Evolutionary conservation across 2,329 filamentous ascomycete genomes (phyloP).

Genomic region (Fusarium buxicola): DNA sequence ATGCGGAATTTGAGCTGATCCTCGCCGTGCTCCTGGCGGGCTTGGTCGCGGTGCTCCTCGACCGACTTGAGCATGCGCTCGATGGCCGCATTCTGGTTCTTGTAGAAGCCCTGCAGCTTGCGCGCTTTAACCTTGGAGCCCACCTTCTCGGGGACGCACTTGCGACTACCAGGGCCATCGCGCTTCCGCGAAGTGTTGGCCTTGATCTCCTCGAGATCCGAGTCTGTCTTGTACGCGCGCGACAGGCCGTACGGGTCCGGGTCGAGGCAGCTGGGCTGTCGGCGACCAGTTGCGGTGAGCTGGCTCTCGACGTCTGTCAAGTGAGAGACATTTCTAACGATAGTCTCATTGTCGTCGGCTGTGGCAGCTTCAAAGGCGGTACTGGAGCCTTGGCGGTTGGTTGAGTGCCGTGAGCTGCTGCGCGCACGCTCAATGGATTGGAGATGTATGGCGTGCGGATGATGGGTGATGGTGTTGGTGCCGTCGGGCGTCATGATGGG

Average conservation of each 20-base stretch:
- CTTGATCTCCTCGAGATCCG: constrained; percentile 80
- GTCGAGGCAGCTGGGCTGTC: constrained; percentile 59
- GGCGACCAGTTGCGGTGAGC: constrained; percentile 48
- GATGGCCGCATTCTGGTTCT: constrained; percentile 92
- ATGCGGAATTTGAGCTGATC: constrained; percentile 83
- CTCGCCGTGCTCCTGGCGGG: constrained; percentile 81
- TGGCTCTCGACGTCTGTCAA: constrained; percentile 63
- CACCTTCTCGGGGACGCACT: constrained; percentile 34
- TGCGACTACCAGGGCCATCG: constrained; percentile 52
- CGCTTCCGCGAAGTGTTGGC: constrained; percentile 86
- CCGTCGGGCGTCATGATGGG: constrained; percentile 56
- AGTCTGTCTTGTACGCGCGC: constrained; percentile 78
- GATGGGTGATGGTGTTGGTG: constrained; percentile 56
- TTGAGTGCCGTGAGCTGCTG: constrained; percentile 47
- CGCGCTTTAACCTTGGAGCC: constrained; percentile 54
- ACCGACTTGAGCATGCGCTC: constrained; percentile 91
- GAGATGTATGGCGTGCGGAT: constrained; percentile 59
- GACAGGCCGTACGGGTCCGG: constrained; percentile 87
- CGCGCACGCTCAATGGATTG: constrained; percentile 49
- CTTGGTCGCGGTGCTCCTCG: constrained; percentile 87
- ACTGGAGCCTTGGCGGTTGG: constrained; percentile 54
- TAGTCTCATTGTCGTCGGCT: constrained; percentile 52
- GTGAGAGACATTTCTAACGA: constrained; percentile 57
- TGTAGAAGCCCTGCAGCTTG: constrained; percentile 84
- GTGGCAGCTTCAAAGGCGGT: constrained; percentile 58